These are phyloP conservation scores for Sphaerosporella brunnea DNA, from an alignment of 495 filamentous ascomycete genomes.

Conservation along the genomic window DNA sequence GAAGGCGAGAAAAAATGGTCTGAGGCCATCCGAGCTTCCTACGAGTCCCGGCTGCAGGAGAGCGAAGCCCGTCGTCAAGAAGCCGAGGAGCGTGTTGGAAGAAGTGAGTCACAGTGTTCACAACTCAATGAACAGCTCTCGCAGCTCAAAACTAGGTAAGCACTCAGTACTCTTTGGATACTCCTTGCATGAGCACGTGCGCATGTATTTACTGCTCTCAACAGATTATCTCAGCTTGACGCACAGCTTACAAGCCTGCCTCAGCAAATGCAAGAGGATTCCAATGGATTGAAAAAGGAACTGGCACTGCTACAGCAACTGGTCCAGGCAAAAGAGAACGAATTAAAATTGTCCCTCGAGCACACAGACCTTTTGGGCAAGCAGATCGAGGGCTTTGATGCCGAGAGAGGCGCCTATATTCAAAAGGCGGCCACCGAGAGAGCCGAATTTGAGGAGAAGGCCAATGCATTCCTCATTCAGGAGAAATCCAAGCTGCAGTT, in stretches of 20 bases:
- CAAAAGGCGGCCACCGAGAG: slow-evolving; percentile 13
- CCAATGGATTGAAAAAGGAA: slow-evolving; percentile 8
- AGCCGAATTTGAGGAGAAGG: slow-evolving; percentile 11
- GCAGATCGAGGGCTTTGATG: slow-evolving; percentile 13
- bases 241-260: no score
- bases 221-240: no score
- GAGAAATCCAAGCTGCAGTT: neutral
- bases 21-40: neutral
- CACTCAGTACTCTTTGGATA: no score
- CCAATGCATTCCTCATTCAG: neutral
- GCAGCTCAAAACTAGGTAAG: neutral
- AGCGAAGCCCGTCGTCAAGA: neutral
- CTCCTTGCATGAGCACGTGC: no score
- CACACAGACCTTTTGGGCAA: neutral
- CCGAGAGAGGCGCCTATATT: slow-evolving; percentile 15
- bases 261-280: slow-evolving; percentile 7
- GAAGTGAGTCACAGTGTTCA: neutral
- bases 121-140: neutral
- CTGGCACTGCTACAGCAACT: slow-evolving; percentile 1
- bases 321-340: slow-evolving; percentile 4
- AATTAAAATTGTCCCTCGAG: slow-evolving; percentile 9
- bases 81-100: neutral
- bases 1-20: neutral
- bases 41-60: neutral
- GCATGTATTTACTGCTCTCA: no score